Evolutionary conservation across 1,284 basidiomycete species (phyloP).

Genomic region (Ustilago hordei): DNA sequence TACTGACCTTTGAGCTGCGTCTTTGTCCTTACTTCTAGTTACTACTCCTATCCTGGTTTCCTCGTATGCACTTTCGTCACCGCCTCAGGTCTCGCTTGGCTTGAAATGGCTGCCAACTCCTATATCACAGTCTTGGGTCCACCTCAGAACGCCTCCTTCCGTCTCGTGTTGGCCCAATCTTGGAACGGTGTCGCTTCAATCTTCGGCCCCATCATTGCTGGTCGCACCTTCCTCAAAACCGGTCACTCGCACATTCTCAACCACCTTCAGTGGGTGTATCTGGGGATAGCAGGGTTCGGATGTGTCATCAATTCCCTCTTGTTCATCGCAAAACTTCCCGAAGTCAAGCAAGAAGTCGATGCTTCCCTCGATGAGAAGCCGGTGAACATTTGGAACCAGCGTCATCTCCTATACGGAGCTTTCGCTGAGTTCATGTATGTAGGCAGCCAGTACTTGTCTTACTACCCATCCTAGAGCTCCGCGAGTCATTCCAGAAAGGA

Average conservation of each 20-base stretch:
- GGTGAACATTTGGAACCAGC: slow-evolving; percentile 77
- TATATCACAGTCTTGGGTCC: slow-evolving; percentile 78
- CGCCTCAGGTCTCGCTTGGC: slow-evolving; percentile 76
- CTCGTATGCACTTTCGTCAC: slow-evolving; percentile 60
- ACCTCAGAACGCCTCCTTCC: slow-evolving; percentile 79
- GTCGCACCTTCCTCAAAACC: slow-evolving; percentile 79
- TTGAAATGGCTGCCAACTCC: slow-evolving; percentile 79
- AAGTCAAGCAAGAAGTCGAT: slow-evolving; percentile 73
- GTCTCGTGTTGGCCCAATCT: slow-evolving; percentile 83
- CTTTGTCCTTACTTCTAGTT: not conserved
- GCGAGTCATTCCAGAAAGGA: too few relatives aligned
- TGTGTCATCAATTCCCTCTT: slow-evolving; percentile 78
- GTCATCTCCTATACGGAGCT: slow-evolving; percentile 79
- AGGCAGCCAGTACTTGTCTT: slow-evolving; percentile 74
- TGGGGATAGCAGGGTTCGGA: slow-evolving; percentile 79
- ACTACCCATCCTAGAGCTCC: not conserved
- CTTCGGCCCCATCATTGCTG: slow-evolving; percentile 82
- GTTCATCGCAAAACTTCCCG: slow-evolving; percentile 80
- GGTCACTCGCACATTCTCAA: slow-evolving; percentile 76
- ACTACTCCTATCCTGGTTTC: slow-evolving; percentile 43
- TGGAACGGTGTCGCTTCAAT: slow-evolving; percentile 85
- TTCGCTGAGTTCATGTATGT: slow-evolving; percentile 80
- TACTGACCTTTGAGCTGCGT: too few relatives aligned
- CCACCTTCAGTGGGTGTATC: slow-evolving; percentile 85
- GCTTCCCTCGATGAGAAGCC: slow-evolving; percentile 27